These are phyloP conservation scores for Cutaneotrichosporon sp. DNA, from an alignment of 1,284 basidiomycete genomes.

Conservation along the genomic window DNA sequence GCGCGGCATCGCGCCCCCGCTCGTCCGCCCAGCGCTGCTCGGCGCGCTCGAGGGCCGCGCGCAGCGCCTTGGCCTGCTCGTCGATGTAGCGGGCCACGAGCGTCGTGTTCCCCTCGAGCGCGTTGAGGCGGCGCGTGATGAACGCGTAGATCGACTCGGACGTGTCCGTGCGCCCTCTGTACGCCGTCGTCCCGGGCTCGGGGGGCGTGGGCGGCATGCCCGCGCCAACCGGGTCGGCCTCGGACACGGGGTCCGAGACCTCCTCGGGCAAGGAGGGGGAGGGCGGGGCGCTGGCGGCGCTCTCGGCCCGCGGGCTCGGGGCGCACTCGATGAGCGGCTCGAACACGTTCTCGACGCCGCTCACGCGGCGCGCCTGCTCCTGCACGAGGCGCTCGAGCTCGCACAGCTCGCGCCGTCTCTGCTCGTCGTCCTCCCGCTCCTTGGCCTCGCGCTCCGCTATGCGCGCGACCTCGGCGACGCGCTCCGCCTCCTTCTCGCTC, in stretches of 20 bases:
- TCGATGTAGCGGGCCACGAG: conserved; percentile 86
- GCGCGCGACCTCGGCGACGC: conserved; percentile 36
- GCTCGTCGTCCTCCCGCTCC: conserved; percentile 31
- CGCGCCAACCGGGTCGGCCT: not conserved
- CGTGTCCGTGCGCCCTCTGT: conserved; percentile 52
- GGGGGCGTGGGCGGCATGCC: not conserved
- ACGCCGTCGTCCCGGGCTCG: not conserved
- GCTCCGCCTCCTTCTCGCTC: conserved; percentile 31
- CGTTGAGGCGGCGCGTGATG: conserved; percentile 88
- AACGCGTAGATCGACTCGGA: conserved; percentile 97
- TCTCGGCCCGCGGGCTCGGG: not conserved
- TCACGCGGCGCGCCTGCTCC: conserved; percentile 33
- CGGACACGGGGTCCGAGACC: not conserved
- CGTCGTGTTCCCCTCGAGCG: conserved; percentile 85
- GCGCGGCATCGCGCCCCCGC: conserved; percentile 34
- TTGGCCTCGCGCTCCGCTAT: conserved; percentile 24
- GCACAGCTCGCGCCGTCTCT: conserved; percentile 39
- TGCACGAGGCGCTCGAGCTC: conserved; percentile 43
- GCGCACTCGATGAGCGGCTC: conserved; percentile 17
- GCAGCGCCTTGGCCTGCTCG: conserved; percentile 77
- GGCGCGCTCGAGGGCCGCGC: conserved; percentile 73
- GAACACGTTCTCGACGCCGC: conserved; percentile 16
- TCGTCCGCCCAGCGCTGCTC: conserved; percentile 56
- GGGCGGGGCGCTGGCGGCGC: not conserved
- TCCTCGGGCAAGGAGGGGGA: not conserved